Conservation (phyloP, 441 rosid genomes). For the Sinapis alba region DNA sequence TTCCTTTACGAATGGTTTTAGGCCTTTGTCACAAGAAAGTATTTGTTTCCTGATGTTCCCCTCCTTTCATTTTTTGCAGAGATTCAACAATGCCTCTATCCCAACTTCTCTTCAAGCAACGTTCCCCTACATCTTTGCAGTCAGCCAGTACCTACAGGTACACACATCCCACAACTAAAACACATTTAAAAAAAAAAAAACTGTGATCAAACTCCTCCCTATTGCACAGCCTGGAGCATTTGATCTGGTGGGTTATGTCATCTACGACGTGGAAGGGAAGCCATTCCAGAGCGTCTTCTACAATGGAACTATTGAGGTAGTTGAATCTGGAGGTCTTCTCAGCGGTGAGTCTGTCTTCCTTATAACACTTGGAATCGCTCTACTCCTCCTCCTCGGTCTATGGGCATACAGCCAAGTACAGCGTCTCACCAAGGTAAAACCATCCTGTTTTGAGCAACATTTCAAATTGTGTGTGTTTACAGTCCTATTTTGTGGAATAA, state of each 20-base stretch:
- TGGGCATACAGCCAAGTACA: conserved; percentile 89
- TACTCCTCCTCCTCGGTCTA: conserved; percentile 78
- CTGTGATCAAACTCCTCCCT: neutral
- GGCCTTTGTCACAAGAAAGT: conserved; percentile 2
- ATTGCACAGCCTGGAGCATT: conserved; percentile 82
- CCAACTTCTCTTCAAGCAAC: conserved; percentile 84
- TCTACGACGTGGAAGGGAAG: conserved; percentile 81
- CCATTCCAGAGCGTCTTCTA: conserved; percentile 81
- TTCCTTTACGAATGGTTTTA: neutral
- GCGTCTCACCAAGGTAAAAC: conserved; percentile 77
- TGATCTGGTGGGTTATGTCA: conserved; percentile 89
- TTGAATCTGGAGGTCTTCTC: conserved; percentile 81
- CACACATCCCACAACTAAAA: neutral
- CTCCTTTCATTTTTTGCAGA: conserved; percentile 47
- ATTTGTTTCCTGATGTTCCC: neutral
- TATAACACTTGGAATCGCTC: conserved; percentile 79
- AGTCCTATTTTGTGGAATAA: neutral
- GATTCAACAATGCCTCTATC: conserved; percentile 87
- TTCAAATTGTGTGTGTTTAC: neutral
- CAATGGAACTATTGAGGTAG: conserved; percentile 94
- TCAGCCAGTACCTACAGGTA: conserved; percentile 97
- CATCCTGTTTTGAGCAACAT: neutral
- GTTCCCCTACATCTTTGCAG: conserved; percentile 81
- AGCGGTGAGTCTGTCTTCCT: conserved; percentile 93
- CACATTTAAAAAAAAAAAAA: neutral